These are phyloP conservation scores for Aspergillus brunneoviolaceus DNA, from an alignment of 2,329 filamentous ascomycete genomes.

Conservation along the genomic window DNA sequence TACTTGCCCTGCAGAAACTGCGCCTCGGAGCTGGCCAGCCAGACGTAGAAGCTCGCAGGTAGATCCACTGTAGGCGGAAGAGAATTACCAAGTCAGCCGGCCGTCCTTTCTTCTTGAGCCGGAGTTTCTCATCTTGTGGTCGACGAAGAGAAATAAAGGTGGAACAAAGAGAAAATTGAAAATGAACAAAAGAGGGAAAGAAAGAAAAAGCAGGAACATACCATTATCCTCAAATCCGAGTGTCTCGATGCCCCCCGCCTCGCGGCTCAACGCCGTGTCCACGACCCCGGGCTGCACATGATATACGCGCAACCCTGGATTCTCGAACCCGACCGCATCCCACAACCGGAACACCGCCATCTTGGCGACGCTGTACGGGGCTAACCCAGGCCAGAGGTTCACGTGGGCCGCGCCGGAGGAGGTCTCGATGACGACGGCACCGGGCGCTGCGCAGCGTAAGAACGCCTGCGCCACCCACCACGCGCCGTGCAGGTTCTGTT, in stretches of 20 bases:
- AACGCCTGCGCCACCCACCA: slow-evolving; percentile 1
- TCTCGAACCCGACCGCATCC: slow-evolving; percentile 2
- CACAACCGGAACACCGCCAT: not conserved
- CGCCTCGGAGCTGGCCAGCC: slow-evolving; percentile 10
- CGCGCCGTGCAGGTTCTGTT: not conserved
- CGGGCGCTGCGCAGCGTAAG: not conserved
- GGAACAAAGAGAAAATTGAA: no score
- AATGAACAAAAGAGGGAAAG: no score
- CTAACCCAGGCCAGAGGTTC: no score
- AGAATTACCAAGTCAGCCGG: no score
- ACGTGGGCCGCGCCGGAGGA: not conserved
- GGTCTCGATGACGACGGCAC: not conserved
- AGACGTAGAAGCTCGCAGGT: not conserved
- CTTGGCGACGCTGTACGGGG: no score
- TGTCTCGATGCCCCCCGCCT: slow-evolving; percentile 2
- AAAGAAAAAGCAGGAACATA: no score
- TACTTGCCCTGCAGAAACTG: slow-evolving; percentile 8
- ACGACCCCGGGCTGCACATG: slow-evolving; percentile 9
- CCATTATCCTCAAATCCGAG: no score
- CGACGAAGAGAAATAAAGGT: no score
- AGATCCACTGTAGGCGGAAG: no score
- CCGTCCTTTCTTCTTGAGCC: no score
- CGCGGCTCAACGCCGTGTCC: slow-evolving; percentile 8
- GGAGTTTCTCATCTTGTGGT: no score
- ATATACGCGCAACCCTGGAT: not conserved